A percentile compares a stretch with the other conserved stretches of the same genome.
phyloP scores from a whole-genome alignment of 495 filamentous ascomycete species.

The Penicillium atrosanguineum region DNA sequence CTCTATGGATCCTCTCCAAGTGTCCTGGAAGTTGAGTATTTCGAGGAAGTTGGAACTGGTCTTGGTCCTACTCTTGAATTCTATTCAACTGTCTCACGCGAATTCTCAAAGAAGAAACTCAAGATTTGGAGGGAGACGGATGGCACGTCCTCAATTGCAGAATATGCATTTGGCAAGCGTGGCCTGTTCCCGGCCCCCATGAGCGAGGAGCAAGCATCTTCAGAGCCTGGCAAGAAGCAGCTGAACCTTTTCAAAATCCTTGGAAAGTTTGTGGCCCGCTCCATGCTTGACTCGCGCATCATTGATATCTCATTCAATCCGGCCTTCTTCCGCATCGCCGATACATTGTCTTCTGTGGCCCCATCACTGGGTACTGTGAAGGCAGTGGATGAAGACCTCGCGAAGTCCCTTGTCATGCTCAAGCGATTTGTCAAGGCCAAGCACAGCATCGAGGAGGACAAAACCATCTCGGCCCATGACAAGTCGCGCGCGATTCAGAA shows the following conservation, averaged over 20 bases:
- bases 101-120: constrained; percentile 94
- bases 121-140: constrained; percentile 96
- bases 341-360: constrained; percentile 66
- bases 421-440: constrained; percentile 85
- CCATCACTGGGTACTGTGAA: constrained; percentile 92
- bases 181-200: constrained; percentile 94
- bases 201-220: constrained; percentile 70
- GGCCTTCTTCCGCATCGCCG: constrained; percentile 93
- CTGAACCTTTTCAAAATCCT: constrained; percentile 89
- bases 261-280: constrained; percentile 95
- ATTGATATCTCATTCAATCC: constrained; percentile 98
- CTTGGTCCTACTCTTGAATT: constrained; percentile 97
- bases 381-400: constrained; percentile 82
- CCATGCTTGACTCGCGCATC: constrained; percentile 97
- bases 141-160: constrained; percentile 62
- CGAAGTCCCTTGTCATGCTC: constrained; percentile 79
- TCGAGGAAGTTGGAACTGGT: constrained; percentile 97
- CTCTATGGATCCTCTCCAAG: constrained; percentile 95
- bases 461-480: constrained; percentile 57
- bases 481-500: constrained; percentile 66
- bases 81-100: constrained; percentile 95
- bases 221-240: constrained; percentile 76
- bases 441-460: constrained; percentile 72
- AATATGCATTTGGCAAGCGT: constrained; percentile 81
- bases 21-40: constrained; percentile 96